Evolutionary conservation across 1,284 basidiomycete genomes (phyloP).

Genomic region (Hemileia vastatrix): DNA sequence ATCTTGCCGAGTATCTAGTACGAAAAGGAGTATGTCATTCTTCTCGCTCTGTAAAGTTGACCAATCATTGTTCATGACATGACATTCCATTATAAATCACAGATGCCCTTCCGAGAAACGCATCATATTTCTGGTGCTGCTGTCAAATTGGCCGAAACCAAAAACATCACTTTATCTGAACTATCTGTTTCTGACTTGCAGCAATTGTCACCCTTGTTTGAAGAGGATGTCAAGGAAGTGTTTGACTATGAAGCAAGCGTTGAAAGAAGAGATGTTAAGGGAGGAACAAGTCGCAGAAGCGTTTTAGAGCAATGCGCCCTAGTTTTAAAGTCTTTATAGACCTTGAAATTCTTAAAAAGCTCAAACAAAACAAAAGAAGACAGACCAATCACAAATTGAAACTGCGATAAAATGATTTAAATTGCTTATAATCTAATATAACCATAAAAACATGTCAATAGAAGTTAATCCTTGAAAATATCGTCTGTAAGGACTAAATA

Average conservation of each 20-base stretch:
- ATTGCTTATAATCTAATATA: too few relatives aligned
- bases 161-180: slow-evolving; percentile 67
- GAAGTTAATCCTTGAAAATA: too few relatives aligned
- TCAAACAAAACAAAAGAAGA: too few relatives aligned
- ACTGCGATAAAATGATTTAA: too few relatives aligned
- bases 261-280: slow-evolving; percentile 84
- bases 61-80: neutral
- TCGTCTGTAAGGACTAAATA: too few relatives aligned
- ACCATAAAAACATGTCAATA: too few relatives aligned
- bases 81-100: neutral
- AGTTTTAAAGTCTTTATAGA: slow-evolving; percentile 24
- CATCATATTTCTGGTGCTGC: slow-evolving; percentile 95
- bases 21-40: slow-evolving; percentile 75
- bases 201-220: slow-evolving; percentile 64
- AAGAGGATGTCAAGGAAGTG: slow-evolving; percentile 60
- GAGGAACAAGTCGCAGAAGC: slow-evolving; percentile 76
- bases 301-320: slow-evolving; percentile 60
- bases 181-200: slow-evolving; percentile 71
- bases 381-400: too few relatives aligned
- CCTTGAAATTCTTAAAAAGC: too few relatives aligned
- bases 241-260: slow-evolving; percentile 92
- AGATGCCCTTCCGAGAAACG: slow-evolving; percentile 88
- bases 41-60: neutral
- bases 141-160: slow-evolving; percentile 82
- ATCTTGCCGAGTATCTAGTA: slow-evolving; percentile 94